Evolutionary conservation across 2,329 filamentous ascomycete species (phyloP).

Genomic region (Aspergillus tanneri): DNA sequence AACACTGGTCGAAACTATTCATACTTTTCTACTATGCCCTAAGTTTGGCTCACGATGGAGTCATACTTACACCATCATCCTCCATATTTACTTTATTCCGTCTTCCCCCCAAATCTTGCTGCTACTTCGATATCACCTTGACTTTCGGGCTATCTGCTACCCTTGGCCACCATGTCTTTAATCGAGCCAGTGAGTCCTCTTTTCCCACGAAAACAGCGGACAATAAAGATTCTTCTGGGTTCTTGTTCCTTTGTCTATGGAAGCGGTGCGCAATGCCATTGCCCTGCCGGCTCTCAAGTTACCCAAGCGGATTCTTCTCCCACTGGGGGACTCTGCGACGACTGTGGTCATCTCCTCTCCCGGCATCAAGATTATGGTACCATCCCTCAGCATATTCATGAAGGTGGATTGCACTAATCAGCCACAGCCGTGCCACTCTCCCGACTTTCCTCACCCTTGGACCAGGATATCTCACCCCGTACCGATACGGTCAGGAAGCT

Average conservation of each 20-base stretch:
- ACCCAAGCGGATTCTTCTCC: neutral
- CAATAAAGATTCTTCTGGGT: neutral
- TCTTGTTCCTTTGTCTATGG: neutral
- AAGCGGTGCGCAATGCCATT: neutral
- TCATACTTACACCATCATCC: too few relatives aligned
- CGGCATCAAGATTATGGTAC: neutral
- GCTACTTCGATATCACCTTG: neutral
- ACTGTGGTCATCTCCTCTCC: neutral
- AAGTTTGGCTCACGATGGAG: too few relatives aligned
- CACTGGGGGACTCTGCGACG: neutral
- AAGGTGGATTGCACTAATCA: neutral
- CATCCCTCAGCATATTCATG: neutral
- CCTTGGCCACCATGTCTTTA: neutral
- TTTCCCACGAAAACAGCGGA: neutral
- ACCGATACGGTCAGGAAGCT: constrained; percentile 3
- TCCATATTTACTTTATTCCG: neutral
- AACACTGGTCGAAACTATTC: too few relatives aligned
- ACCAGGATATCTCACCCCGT: neutral
- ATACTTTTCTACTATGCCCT: too few relatives aligned
- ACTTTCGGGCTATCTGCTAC: neutral
- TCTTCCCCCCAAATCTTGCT: neutral
- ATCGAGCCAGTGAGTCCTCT: neutral
- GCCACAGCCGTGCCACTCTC: neutral
- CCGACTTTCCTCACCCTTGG: neutral
- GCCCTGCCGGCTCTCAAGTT: neutral